Percentiles rank a stretch among this genome's conserved stretches.
These are phyloP conservation scores for Tylopilus subfusipes DNA, from an alignment of 768 basidiomycete genomes.

Conservation along the genomic window DNA sequence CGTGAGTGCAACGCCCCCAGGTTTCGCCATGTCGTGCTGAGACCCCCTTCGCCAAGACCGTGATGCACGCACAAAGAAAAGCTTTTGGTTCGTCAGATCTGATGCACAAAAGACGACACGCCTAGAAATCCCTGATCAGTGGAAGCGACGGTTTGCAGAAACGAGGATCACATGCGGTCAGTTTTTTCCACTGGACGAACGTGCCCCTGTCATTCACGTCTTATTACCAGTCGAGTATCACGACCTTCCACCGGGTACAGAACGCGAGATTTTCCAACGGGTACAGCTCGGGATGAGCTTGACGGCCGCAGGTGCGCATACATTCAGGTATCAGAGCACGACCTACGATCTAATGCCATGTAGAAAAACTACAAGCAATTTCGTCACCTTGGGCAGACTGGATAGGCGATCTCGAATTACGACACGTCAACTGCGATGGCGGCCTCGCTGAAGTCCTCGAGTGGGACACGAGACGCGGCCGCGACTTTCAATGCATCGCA, in stretches of 20 bases:
- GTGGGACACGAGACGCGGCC: constrained; percentile 68
- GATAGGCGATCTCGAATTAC: constrained; percentile 55
- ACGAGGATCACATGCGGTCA: constrained; percentile 69
- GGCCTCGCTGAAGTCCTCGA: constrained; percentile 56
- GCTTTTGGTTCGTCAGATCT: constrained; percentile 58
- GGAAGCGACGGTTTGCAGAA: constrained; percentile 47
- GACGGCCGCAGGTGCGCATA: constrained; percentile 58
- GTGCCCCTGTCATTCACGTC: background rate
- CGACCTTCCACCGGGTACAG: constrained; percentile 47
- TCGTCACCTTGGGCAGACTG: constrained; percentile 67
- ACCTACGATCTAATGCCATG: background rate
- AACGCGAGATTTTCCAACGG: constrained; percentile 79
- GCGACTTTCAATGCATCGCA: constrained; percentile 73
- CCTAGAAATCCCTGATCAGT: constrained; percentile 49
- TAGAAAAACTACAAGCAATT: constrained; percentile 80
- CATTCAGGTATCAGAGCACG: background rate
- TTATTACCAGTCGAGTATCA: constrained; percentile 60
- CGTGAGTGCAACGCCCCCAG: constrained; percentile 36
- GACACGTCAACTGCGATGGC: constrained; percentile 53
- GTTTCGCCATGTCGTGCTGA: constrained; percentile 10
- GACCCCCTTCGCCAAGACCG: constrained; percentile 41
- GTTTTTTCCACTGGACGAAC: constrained; percentile 16
- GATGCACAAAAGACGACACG: constrained; percentile 42
- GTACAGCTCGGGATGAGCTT: constrained; percentile 79
- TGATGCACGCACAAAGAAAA: constrained; percentile 54